Base-by-base conservation (phyloP, 2,329 filamentous ascomycete genomes). In the Colletotrichum camelliae region DNA sequence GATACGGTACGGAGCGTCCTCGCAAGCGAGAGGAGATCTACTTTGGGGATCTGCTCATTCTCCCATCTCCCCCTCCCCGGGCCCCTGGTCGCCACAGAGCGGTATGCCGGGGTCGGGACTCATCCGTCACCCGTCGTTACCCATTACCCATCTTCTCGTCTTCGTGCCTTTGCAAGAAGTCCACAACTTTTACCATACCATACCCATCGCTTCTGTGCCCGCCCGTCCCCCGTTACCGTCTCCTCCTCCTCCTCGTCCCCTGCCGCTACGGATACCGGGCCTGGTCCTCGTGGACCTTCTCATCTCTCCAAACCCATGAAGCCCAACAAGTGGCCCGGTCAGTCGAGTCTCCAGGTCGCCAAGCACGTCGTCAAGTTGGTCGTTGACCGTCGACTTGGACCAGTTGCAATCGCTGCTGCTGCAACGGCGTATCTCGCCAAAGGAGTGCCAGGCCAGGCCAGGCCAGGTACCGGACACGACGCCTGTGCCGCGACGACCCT, bases 1-100 rank as follows among this genome's bases (percentile, higher is more conserved):
- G 52, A 39, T 69, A 43, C 35, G 52, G 15, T 43, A 31, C 52
- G 66, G 48, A 39, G 29, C 66, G 33, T 24, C 24, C 16, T 24
- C 39, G 18, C 31, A 57, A 74, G 65, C 71, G 39, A 69, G 57
- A 69, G 37, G 60, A 62, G 27, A 67, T 71, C 67, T 39, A 27
- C 72, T 31, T 52, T 70, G 60, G 27, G 67, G 52, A 71, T 74
- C 60, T 65, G 67, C 67, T 71, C 72, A 74, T 52, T 74, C 60
- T 66, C 31, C 67, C 72, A 39, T 71, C 39, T 48, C 39, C 39
- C 39, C 39, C 18, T n/a, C 39, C 39, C 39, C 39, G 39, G 39
- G 39, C 39, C 18, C 39, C 39, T 48, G 39, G 68, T 62, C 55
- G 43, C 55, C 57, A 37, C 52, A 66, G 35, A 29, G 43, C 72